phyloP scores from a whole-genome alignment of 106 monocot species.

The Dioscorea zingiberensis region DNA sequence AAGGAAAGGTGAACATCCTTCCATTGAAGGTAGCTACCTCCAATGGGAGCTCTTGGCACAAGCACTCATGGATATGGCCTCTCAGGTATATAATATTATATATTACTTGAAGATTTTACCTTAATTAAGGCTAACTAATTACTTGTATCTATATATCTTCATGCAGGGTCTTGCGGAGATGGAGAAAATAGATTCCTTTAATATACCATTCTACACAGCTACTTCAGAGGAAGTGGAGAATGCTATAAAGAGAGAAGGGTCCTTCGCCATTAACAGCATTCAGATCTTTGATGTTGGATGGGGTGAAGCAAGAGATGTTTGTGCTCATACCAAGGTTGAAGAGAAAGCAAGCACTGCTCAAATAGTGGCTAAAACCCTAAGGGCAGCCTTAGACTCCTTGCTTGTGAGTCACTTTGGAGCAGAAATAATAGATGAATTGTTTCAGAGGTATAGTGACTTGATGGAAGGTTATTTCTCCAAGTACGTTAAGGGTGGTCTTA shows the following conservation, averaged over 20 bases:
- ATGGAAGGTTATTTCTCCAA: no score
- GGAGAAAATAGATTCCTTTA: constrained; percentile 1
- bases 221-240: not conserved
- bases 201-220: constrained; percentile 8
- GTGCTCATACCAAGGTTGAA: not conserved
- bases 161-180: constrained; percentile 3
- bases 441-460: not conserved
- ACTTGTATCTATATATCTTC: not conserved
- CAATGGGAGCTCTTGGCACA: not conserved
- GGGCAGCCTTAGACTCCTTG: constrained; percentile 6
- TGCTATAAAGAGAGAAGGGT: constrained; percentile 3
- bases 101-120: no score
- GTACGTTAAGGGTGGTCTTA: no score
- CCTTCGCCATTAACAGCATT: constrained; percentile 1
- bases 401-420: constrained; percentile 6
- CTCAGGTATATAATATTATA: not conserved
- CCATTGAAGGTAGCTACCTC: not conserved
- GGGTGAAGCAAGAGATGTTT: not conserved
- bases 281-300: not conserved
- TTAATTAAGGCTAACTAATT: no score
- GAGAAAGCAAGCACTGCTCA: no score
- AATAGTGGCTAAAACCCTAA: not conserved
- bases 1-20: constrained; percentile 5
- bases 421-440: constrained; percentile 1
- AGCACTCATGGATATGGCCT: not conserved